Conservation (phyloP, 1,284 basidiomycete species). For the Cryptococcus hybrid region DNA sequence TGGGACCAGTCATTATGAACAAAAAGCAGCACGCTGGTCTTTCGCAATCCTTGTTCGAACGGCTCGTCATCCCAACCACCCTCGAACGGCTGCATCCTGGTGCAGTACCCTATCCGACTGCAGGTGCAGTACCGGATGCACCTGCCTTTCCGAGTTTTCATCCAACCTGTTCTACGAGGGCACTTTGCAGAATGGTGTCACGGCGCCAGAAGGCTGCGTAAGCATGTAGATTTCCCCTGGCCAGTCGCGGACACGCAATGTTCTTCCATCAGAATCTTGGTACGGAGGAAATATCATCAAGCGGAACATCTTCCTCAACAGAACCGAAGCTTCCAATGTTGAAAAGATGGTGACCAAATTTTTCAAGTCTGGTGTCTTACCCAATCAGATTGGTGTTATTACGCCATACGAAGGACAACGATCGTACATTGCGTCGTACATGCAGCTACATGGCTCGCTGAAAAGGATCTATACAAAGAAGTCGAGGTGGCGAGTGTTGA, state of each 20-base stretch:
- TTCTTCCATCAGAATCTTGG: constrained; percentile 99
- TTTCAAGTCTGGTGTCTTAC: constrained; percentile 97
- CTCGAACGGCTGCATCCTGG: too few species aligned
- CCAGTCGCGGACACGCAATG: constrained; percentile 96
- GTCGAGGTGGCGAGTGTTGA: constrained; percentile 99
- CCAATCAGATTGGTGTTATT: constrained; percentile 94
- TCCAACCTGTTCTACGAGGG: constrained; percentile 99
- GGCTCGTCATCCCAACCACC: constrained; percentile 90
- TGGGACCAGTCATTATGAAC: constrained; percentile 99
- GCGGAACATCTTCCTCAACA: constrained; percentile 96
- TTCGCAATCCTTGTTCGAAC: constrained; percentile 96
- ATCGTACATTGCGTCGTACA: constrained; percentile 98
- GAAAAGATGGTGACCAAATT: constrained; percentile 99
- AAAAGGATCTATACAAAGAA: constrained; percentile 99
- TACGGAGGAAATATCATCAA: constrained; percentile 98
- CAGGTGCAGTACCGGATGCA: constrained; percentile 99
- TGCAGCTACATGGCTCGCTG: constrained; percentile 97
- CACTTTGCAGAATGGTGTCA: constrained; percentile 97
- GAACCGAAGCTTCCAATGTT: constrained; percentile 97
- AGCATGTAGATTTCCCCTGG: constrained; percentile 99
- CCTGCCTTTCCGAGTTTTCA: constrained; percentile 95
- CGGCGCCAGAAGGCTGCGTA: constrained; percentile 95
- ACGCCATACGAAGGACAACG: constrained; percentile 99
- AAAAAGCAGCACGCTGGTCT: constrained; percentile 98
- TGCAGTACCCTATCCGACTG: constrained; percentile 94